Percentiles rank a stretch among this genome's conserved stretches.
These are phyloP conservation scores for cucumber (Cucumis sativus) DNA, from an alignment of 306 rosid species.

Conservation along the genomic window Cucumber_9930_V3 NC_026659.2:14053501-14054000, in stretches of 20 bases:
- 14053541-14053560: constrained; percentile 2
- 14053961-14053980: constrained; percentile 2
- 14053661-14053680: neutral
- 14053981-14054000: constrained; percentile 1
- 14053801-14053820: neutral
- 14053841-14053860: neutral
- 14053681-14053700: neutral
- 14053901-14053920: neutral
- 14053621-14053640: constrained; percentile 35
- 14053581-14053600: constrained; percentile 29
- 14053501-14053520: constrained; percentile 56
- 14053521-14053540: constrained; percentile 13
- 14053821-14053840: neutral
- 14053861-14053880: neutral
- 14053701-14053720: neutral
- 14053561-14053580: neutral
- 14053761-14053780: neutral
- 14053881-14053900: neutral
- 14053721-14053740: neutral
- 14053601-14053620: constrained; percentile 58
- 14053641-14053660: neutral
- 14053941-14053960: neutral
- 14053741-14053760: neutral
- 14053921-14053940: neutral
- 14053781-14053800: neutral